Percentiles rank a stretch among this genome's conserved stretches.
These are phyloP conservation scores for Cucumis melo DNA, from an alignment of 306 rosid species.

Conservation along the genomic window DNA sequence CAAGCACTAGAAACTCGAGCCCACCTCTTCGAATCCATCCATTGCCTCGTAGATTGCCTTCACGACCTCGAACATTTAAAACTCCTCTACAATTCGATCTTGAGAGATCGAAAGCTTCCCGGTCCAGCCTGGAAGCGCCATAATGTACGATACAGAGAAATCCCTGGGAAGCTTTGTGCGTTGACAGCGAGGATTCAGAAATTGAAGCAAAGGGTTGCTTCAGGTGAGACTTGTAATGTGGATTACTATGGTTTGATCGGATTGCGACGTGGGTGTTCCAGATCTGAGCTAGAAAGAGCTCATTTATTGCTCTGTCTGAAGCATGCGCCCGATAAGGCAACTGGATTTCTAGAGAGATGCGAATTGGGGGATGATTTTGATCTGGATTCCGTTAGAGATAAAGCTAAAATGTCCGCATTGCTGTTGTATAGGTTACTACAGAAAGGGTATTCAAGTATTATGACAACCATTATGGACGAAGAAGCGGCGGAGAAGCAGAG, in stretches of 20 bases:
- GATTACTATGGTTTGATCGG: constrained; percentile 74
- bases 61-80: constrained; percentile 88
- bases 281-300: constrained; percentile 78
- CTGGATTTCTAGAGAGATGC: constrained; percentile 52
- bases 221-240: constrained; percentile 47
- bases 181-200: constrained; percentile 47
- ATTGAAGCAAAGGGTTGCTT: constrained; percentile 51
- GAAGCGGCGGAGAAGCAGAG: constrained; percentile 70
- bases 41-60: constrained; percentile 68
- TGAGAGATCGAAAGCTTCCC: constrained; percentile 67
- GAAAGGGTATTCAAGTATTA: constrained; percentile 61
- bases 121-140: constrained; percentile 92
- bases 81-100: constrained; percentile 70
- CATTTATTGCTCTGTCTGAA: constrained; percentile 49
- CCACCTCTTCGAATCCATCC: constrained; percentile 58
- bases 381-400: constrained; percentile 58
- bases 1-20: constrained; percentile 86
- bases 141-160: constrained; percentile 61
- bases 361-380: constrained; percentile 57
- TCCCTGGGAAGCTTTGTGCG: constrained; percentile 65
- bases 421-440: constrained; percentile 71
- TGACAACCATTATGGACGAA: constrained; percentile 52
- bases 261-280: constrained; percentile 69
- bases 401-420: constrained; percentile 60
- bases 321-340: constrained; percentile 76